Conservation (phyloP, 2,329 filamentous ascomycete species). For the Aspergillus sp. region DNA sequence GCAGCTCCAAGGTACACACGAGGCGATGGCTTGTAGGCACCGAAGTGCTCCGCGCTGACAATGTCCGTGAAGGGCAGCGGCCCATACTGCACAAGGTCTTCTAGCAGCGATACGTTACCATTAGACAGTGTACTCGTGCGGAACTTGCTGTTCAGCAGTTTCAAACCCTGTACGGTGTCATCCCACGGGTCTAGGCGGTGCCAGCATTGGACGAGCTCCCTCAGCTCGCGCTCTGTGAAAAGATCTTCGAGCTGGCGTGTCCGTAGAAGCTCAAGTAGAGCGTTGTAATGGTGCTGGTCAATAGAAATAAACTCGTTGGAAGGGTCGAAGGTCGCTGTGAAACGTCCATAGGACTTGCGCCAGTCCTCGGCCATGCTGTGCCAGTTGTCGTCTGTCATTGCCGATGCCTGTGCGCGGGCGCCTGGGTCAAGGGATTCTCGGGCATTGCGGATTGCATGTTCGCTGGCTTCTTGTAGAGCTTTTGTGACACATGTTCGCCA, state of each 20-base stretch:
- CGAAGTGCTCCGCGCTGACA: slow-evolving; percentile 68
- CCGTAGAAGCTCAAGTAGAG: slow-evolving; percentile 59
- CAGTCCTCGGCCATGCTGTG: slow-evolving; percentile 67
- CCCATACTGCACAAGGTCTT: slow-evolving; percentile 62
- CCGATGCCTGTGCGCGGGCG: slow-evolving; percentile 50
- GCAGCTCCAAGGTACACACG: slow-evolving; percentile 69
- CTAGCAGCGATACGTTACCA: slow-evolving; percentile 66
- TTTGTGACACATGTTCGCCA: slow-evolving; percentile 69
- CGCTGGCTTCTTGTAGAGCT: slow-evolving; percentile 55
- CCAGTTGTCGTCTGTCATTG: slow-evolving; percentile 61
- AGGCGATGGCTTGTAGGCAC: slow-evolving; percentile 71
- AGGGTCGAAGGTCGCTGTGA: slow-evolving; percentile 51
- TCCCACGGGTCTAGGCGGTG: slow-evolving; percentile 70
- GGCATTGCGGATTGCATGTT: slow-evolving; percentile 49
- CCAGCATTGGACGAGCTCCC: slow-evolving; percentile 65
- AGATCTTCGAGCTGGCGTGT: slow-evolving; percentile 58
- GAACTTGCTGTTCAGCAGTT: slow-evolving; percentile 55
- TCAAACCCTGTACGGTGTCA: slow-evolving; percentile 59
- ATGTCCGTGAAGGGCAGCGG: slow-evolving; percentile 62
- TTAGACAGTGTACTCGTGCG: slow-evolving; percentile 71
- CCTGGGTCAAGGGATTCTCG: slow-evolving; percentile 46
- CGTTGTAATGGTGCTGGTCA: slow-evolving; percentile 68
- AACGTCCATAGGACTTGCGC: slow-evolving; percentile 63
- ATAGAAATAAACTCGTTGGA: slow-evolving; percentile 62
- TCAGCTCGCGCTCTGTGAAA: slow-evolving; percentile 63